These are phyloP conservation scores for Nematocida ausubeli DNA, from an alignment of 371 early-diverging fungal species.

Conservation along the genomic window DNA sequence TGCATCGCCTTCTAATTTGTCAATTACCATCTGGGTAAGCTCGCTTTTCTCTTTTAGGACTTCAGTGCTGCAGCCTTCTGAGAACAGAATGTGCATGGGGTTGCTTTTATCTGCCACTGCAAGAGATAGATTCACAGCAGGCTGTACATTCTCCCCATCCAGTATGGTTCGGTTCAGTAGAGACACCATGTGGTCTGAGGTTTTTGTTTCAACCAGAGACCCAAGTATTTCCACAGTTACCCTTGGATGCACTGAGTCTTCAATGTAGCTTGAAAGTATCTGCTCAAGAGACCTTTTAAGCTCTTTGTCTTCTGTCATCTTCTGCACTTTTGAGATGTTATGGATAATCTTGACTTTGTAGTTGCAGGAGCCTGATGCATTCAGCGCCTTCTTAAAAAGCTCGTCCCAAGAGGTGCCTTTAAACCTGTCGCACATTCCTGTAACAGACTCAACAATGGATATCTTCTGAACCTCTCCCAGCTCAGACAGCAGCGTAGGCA, in stretches of 20 bases:
- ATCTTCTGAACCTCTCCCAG: slow-evolving; percentile 63
- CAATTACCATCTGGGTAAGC: slow-evolving; percentile 15
- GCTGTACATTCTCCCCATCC: slow-evolving; percentile 62
- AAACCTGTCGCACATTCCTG: slow-evolving; percentile 55
- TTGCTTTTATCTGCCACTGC: slow-evolving; percentile 2
- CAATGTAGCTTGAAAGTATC: slow-evolving; percentile 62
- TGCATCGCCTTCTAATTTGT: slow-evolving; percentile 23
- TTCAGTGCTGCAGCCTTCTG: background rate
- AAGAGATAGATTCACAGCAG: slow-evolving; percentile 48
- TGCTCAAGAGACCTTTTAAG: slow-evolving; percentile 39
- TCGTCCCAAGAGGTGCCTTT: slow-evolving; percentile 55
- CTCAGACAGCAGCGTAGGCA: slow-evolving; percentile 58
- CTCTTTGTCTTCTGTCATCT: slow-evolving; percentile 21
- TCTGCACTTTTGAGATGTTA: slow-evolving; percentile 48
- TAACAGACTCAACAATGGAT: slow-evolving; percentile 62
- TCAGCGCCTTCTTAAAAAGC: slow-evolving; percentile 56
- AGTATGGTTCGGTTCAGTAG: slow-evolving; percentile 66
- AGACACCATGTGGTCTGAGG: slow-evolving; percentile 55
- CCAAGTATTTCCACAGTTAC: slow-evolving; percentile 65
- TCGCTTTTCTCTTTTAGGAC: background rate
- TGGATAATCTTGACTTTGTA: slow-evolving; percentile 65
- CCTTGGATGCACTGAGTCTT: slow-evolving; percentile 65
- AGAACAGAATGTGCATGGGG: background rate
- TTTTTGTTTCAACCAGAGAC: slow-evolving; percentile 51
- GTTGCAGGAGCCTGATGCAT: slow-evolving; percentile 42